Conservation (phyloP, 805 yeast genomes). For the Metschnikowia lachancei region DNA sequence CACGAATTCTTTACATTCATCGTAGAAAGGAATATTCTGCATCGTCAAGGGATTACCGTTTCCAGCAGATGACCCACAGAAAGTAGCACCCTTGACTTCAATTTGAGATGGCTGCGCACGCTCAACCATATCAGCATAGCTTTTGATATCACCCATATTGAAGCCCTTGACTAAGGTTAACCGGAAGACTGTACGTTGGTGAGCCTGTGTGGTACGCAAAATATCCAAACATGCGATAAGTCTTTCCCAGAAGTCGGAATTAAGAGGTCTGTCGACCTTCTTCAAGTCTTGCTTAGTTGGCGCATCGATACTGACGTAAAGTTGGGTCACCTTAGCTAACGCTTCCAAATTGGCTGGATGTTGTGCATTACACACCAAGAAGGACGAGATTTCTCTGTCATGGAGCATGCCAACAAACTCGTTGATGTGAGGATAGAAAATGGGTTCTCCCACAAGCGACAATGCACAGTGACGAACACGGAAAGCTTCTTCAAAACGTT, state of each 20-base stretch:
- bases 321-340: conserved; percentile 77
- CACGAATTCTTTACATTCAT: conserved; percentile 81
- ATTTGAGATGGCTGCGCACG: conserved; percentile 82
- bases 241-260: conserved; percentile 91
- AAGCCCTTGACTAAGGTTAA: conserved; percentile 90
- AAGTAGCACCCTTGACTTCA: conserved; percentile 93
- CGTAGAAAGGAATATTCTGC: conserved; percentile 94
- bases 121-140: conserved; percentile 84
- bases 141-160: conserved; percentile 74
- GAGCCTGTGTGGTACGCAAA: conserved; percentile 64
- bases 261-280: conserved; percentile 83
- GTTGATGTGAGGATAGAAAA: conserved; percentile 87
- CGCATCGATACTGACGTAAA: conserved; percentile 91
- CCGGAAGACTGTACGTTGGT: conserved; percentile 89
- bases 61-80: conserved; percentile 83
- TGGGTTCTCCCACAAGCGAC: conserved; percentile 92
- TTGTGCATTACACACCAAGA: conserved; percentile 92
- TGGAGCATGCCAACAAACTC: conserved; percentile 81
- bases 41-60: conserved; percentile 88
- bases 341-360: conserved; percentile 80
- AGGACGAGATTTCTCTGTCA: conserved; percentile 74
- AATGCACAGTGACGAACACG: conserved; percentile 87
- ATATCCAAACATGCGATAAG: conserved; percentile 77
- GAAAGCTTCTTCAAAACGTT: conserved; percentile 87
- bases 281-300: conserved; percentile 79